Evolutionary conservation across 768 basidiomycete species (phyloP), one percentile per base, ranked within the genome.

Genomic region (Cystofilobasidium capitatum): DNA sequence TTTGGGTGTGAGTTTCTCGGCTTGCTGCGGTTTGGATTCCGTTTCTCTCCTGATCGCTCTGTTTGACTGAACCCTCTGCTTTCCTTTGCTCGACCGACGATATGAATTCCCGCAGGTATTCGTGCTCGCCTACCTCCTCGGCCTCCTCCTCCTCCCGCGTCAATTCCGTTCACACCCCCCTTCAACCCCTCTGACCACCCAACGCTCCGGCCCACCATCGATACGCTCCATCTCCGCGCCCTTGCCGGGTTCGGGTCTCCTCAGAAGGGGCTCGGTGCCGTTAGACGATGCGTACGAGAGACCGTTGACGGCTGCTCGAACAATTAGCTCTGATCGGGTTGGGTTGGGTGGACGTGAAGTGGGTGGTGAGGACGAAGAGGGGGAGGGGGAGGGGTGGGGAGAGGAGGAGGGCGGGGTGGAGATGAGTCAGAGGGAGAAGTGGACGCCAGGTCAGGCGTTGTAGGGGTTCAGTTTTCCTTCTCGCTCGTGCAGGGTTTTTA

Each of bases 71-170:
- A 17, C 37, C 12, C 35, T 49, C 9, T 33, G 7, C 49, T 33
- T 22, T 37, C 7, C 20, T 26, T 2, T 61, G 2, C 22, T 29
- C n/a, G n/a, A n/a, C n/a, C n/a, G n/a, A n/a, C n/a, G n/a, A n/a
- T 3, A 20, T n/a, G 12, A 35, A 4, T 54, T 31, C 37, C 4
- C 26, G 8, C 55, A 65, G 64, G 12, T 65, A 22, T 65, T 65
- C 35, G 54, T 36, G 37, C 26, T 65, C 24, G 17, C 54, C 42
- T 65, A 65, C 37, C 54, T 65, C 24, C 29, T 57, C 14, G 64
- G 64, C 10, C 54, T 65, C 42, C 26, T 55, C 16, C 40, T 65
- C 16, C 64, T 65, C 16, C 51, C 29, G 5, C 51, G 36, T 3
- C 64, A 65, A 12, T 40, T 57, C 37, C 61, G 44, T n/a, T 35